Percentiles rank a stretch among this genome's conserved stretches.
phyloP scores from a whole-genome alignment of 108 stramenopile species.

The Aurantiochytrium sp. region DNA sequence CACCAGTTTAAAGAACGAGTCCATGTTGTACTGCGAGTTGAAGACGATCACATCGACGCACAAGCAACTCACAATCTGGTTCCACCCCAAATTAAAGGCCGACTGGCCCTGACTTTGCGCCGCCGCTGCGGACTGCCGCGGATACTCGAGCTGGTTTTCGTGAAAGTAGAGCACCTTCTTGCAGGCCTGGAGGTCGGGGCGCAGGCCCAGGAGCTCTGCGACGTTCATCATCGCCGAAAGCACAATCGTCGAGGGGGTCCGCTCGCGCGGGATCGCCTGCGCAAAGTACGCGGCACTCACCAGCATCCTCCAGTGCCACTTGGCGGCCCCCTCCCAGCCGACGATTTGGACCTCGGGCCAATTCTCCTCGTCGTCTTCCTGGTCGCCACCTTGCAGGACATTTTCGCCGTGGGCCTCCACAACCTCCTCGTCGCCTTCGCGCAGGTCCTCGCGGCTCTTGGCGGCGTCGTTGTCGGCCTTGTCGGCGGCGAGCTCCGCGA shows the following conservation, averaged over 20 bases:
- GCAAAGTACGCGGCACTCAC: not conserved
- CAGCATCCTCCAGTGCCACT: constrained; percentile 30
- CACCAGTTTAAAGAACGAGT: not conserved
- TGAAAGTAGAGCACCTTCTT: constrained; percentile 19
- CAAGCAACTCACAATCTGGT: not conserved
- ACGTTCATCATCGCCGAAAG: constrained; percentile 11
- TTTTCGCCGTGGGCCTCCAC: no score
- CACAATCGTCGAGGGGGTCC: not conserved
- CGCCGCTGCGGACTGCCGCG: not conserved
- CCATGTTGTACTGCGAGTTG: not conserved
- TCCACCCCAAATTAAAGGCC: constrained; percentile 11
- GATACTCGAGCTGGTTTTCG: constrained; percentile 28
- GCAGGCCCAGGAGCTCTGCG: constrained; percentile 14
- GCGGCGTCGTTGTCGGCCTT: no score
- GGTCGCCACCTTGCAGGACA: no score
- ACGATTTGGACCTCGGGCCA: not conserved
- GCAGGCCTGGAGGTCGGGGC: not conserved
- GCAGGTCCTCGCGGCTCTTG: no score
- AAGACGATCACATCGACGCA: not conserved
- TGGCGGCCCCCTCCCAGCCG: not conserved
- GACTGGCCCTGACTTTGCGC: not conserved
- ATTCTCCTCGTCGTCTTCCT: no score
- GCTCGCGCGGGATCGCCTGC: not conserved
- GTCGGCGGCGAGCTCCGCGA: not conserved
- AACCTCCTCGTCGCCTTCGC: no score